Conservation (phyloP, 2,329 filamentous ascomycete species). For the Trichoderma endophyticum region DNA sequence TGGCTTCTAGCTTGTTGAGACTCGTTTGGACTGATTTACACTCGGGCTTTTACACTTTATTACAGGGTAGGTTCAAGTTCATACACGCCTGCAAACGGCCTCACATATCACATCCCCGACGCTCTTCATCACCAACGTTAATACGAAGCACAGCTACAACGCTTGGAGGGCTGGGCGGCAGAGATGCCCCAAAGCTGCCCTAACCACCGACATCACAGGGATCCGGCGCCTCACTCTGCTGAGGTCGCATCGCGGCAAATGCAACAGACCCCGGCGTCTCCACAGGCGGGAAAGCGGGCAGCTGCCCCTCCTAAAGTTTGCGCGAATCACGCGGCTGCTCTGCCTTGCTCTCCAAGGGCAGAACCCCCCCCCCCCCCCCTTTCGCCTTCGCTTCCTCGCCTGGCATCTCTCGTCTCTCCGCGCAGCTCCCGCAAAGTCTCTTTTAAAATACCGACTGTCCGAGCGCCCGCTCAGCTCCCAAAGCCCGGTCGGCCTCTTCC, state of each 20-base stretch:
- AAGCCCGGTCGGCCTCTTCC: neutral
- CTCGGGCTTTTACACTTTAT: neutral
- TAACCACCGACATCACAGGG: slow-evolving; percentile 10
- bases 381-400: slow-evolving; percentile 10
- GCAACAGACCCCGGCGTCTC: slow-evolving; percentile 7
- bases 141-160: neutral
- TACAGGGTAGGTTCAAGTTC: neutral
- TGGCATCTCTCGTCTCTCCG: slow-evolving; percentile 2
- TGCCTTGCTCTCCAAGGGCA: slow-evolving; percentile 18
- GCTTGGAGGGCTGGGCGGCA: slow-evolving; percentile 4
- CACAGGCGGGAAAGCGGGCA: slow-evolving; percentile 17
- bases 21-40: neutral
- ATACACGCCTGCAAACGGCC: neutral
- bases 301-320: slow-evolving; percentile 18
- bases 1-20: neutral
- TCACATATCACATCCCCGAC: neutral
- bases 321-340: slow-evolving; percentile 20
- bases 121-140: neutral
- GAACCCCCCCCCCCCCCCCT: slow-evolving; percentile 11
- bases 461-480: neutral
- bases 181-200: slow-evolving; percentile 6
- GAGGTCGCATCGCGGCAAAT: slow-evolving; percentile 7
- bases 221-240: neutral
- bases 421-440: neutral
- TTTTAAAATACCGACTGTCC: neutral